These are phyloP conservation scores for Exophiala lecanii-corni DNA, from an alignment of 2,329 filamentous ascomycete species.

Conservation along the genomic window DNA sequence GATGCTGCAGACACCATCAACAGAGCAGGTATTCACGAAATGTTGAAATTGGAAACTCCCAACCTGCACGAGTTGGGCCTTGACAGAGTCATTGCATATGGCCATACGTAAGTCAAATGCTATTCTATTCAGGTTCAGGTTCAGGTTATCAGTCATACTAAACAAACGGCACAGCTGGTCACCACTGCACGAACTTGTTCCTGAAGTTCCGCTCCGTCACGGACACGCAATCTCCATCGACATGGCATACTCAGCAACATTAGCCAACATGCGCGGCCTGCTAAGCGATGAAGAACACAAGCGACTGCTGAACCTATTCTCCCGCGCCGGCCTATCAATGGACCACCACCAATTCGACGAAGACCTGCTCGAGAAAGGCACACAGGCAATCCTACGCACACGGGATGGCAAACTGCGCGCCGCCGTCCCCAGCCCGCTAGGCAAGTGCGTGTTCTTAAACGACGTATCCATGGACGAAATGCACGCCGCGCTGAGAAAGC, in stretches of 20 bases:
- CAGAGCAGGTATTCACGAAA: slow-evolving; percentile 64
- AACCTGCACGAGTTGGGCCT: slow-evolving; percentile 70
- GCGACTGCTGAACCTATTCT: slow-evolving; percentile 63
- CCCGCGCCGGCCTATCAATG: slow-evolving; percentile 65
- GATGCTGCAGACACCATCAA: slow-evolving; percentile 64
- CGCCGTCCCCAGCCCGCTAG: slow-evolving; percentile 64
- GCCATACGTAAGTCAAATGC: slow-evolving; percentile 56
- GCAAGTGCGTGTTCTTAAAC: slow-evolving; percentile 64
- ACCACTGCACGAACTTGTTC: slow-evolving; percentile 65
- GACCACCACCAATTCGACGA: slow-evolving; percentile 66
- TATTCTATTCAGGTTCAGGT: too few species aligned
- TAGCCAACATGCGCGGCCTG: slow-evolving; percentile 59
- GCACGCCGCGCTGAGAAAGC: slow-evolving; percentile 54
- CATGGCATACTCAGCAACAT: slow-evolving; percentile 69
- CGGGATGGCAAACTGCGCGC: slow-evolving; percentile 64
- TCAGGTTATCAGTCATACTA: too few species aligned
- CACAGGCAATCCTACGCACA: slow-evolving; percentile 65
- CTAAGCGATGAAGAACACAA: slow-evolving; percentile 57
- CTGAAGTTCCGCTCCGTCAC: slow-evolving; percentile 64
- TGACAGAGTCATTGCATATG: slow-evolving; percentile 68
- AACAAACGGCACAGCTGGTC: too few species aligned
- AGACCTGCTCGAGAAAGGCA: slow-evolving; percentile 60
- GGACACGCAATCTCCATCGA: slow-evolving; percentile 71
- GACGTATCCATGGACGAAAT: slow-evolving; percentile 61
- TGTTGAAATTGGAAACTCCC: slow-evolving; percentile 68